Base-by-base conservation (phyloP, 805 yeast species). In the Ogataea sp. region DNA sequence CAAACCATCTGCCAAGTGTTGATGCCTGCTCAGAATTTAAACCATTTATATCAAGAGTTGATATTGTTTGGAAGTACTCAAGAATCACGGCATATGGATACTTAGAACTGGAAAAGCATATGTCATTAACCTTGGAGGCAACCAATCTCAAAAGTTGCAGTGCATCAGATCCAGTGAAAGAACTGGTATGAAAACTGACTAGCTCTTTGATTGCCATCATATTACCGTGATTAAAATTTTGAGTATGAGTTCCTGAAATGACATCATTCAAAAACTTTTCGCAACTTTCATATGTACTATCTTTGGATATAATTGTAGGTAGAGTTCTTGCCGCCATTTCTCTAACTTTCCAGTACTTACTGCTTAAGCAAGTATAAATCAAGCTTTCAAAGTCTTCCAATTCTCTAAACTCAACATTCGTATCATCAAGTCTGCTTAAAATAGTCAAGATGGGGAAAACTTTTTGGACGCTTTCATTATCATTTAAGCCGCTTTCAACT, bases 321-420 rank as follows among this genome's bases (percentile, higher is more conserved):
- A 85, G 50, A 4, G 87, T 74, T 51, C 79, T 69, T 0, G 96
- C 85, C 0, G 95, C 83, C 75, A 85, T 74, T 52, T 89, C 96
- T 45, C 98, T 71, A 8, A 93, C 71, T 50, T 87, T 87, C 96
- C 96, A 90, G 40, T 70, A 64, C 32, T 58, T 59, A 43, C 76
- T 73, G 1, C 64, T 62, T 24, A 89, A 60, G 44, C 81, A 70
- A 16, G 50, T 38, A 20, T 64, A 47, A 14, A 85, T 59, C 17
- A 72, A 55, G 0, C 70, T 68, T 36, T 65, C 60, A 49, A 87
- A 82, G 6, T 65, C 75, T 7, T 59, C 60, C 36, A 83, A 53
- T 0, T 76, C 80, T 33, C 63, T 65, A 41, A 71, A 70, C 0
- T 75, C 77, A 4, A 9, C 16, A 2, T 74, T 70, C 0, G 80